Evolutionary conservation across 306 rosid genomes (phyloP).

Genomic region (Cicer chorassanicum): DNA sequence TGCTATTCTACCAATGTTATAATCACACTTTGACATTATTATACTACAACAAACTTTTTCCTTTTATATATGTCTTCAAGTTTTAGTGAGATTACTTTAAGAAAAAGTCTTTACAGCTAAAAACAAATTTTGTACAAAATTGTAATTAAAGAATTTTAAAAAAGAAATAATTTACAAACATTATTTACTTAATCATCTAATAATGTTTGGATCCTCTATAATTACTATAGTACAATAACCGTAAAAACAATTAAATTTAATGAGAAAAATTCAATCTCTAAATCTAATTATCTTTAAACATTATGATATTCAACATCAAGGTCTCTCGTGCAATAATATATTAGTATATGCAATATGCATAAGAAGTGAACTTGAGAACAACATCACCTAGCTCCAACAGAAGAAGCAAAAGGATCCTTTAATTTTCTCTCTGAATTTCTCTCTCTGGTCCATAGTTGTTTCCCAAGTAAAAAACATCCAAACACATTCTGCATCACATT

Average conservation of each 20-base stretch:
- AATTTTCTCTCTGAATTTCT: background rate
- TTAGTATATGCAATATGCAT: slow-evolving; percentile 7
- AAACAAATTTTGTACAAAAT: background rate
- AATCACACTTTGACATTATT: slow-evolving; percentile 19
- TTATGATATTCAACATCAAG: background rate
- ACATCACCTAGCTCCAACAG: slow-evolving; percentile 40
- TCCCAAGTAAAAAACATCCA: slow-evolving; percentile 56
- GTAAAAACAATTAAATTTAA: too few species aligned
- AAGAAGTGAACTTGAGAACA: slow-evolving; percentile 32
- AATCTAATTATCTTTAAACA: too few species aligned
- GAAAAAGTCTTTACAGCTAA: background rate
- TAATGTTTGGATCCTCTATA: background rate
- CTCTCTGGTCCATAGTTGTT: slow-evolving; percentile 53
- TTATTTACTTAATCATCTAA: slow-evolving; percentile 41
- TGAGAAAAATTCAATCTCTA: too few species aligned
- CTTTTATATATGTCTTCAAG: background rate
- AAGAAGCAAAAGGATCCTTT: slow-evolving; percentile 36
- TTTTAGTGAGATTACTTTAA: slow-evolving; percentile 8
- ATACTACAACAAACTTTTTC: slow-evolving; percentile 14
- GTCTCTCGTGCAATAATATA: background rate
- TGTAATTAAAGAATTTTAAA: background rate
- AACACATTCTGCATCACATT: slow-evolving; percentile 51
- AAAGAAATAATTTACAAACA: background rate
- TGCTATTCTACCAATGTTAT: slow-evolving; percentile 23
- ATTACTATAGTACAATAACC: too few species aligned